Conservation (phyloP, 305 asterid genomes). For the Solanum hybrid region DNA sequence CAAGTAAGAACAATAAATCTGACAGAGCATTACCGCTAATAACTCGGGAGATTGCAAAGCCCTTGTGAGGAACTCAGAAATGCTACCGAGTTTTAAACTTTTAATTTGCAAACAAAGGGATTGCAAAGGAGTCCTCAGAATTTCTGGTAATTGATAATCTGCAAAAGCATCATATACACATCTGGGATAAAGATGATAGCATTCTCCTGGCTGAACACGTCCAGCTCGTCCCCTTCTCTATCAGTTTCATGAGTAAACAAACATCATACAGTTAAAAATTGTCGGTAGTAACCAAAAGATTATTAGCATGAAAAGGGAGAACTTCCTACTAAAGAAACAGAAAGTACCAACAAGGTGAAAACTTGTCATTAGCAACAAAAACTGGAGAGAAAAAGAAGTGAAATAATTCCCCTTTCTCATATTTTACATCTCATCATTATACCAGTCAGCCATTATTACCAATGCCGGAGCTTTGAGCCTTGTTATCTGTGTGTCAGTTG, state of each 20-base stretch:
- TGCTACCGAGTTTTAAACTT: conserved; percentile 82
- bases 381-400: background rate
- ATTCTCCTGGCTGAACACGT: conserved; percentile 96
- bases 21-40: conserved; percentile 61
- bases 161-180: conserved; percentile 80
- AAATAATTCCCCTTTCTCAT: background rate
- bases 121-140: conserved; percentile 92
- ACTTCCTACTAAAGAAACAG: background rate
- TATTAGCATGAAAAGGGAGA: background rate
- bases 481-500: background rate
- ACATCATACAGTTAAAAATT: background rate
- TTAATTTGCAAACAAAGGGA: conserved; percentile 94
- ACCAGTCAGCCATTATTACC: background rate
- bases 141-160: conserved; percentile 86
- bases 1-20: conserved; percentile 15
- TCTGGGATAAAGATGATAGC: conserved; percentile 87
- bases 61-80: conserved; percentile 72
- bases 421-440: background rate
- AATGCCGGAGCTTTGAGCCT: background rate
- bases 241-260: conserved; percentile 17
- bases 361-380: background rate
- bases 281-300: background rate
- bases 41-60: conserved; percentile 94
- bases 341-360: background rate
- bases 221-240: conserved; percentile 99